Base-by-base conservation (phyloP, 2,329 filamentous ascomycete species). In the Nothophoma quercina region DNA sequence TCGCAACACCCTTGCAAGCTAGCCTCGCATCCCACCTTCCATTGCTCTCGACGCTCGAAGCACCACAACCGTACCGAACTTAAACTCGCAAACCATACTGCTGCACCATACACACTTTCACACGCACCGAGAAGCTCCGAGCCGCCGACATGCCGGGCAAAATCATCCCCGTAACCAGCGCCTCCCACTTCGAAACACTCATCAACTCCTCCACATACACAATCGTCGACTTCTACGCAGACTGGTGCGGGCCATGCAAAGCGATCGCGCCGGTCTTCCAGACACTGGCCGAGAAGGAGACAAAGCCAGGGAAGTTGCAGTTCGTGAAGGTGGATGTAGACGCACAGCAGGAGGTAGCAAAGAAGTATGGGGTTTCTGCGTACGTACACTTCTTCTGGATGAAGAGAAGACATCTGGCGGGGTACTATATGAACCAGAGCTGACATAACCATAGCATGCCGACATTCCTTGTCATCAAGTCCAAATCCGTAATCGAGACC, bases 161-260 rank as follows among this genome's bases (percentile, higher is more conserved):
- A 25, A 72, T 72, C 53, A 62, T 66, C 38, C 45, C 60, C 36
- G 65, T 73, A 34, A 70, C 63, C 39, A 71, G 69, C 7, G 57
- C 64, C 44, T 57, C 70, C 16, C 72, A 75, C 55, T 74, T 74
- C 64, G 63, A 66, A 23, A 68, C 62, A 30, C 65, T 75, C 22
- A 62, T 75, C 42, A 65, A 63, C 29, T 62, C 67, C 3, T 68
- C 69, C 44, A 71, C 70, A 21, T 74, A 71, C 57, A 75, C 78
- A 47, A 73, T 82, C 48, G 75, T 80, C 64, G 80, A 83, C 68
- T 82, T 81, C 75, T 81, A 79, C 66, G 80, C 80, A 12, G 78
- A 79, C 58, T 85, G 83, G 81, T 84, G 82, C 66, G 81, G 81
- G 2, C 82, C 82, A 22, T 85, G 82, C 76, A 82, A 82, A 64